Conservation (phyloP, 2,329 filamentous ascomycete species). For the Botrytis sinoallii region DNA sequence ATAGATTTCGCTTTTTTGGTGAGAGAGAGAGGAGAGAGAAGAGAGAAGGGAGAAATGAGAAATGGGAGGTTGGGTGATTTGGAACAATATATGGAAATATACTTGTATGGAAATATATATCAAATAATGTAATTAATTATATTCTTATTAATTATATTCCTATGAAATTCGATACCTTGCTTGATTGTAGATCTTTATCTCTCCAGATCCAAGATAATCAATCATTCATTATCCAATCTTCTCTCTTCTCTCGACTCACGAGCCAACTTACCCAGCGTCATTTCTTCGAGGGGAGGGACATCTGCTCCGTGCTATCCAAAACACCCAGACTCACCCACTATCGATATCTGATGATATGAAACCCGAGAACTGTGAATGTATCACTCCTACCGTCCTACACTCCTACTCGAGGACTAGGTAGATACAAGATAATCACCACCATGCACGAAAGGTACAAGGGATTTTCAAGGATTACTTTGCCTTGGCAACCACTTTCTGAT, state of each 20-base stretch:
- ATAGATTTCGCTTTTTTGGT: neutral
- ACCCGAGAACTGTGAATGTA: neutral
- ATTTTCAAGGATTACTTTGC: neutral
- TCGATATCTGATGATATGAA: neutral
- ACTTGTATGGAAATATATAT: neutral
- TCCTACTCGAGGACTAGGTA: neutral
- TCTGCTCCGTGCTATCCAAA: neutral
- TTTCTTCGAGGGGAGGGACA: neutral
- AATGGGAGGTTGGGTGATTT: neutral
- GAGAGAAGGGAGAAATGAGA: no score
- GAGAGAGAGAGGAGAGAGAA: no score
- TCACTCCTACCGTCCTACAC: neutral
- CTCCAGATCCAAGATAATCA: neutral
- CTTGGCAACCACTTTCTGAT: slow-evolving; percentile 1
- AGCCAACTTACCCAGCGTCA: neutral
- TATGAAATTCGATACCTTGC: no score
- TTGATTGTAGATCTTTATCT: neutral
- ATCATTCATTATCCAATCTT: neutral
- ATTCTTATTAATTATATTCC: neutral
- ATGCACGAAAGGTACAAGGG: neutral
- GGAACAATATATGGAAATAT: no score
- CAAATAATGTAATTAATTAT: neutral
- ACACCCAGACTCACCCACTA: neutral
- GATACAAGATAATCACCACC: neutral
- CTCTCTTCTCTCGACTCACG: neutral